Evolutionary conservation across 768 basidiomycete genomes (phyloP).

Genomic region (Boletus reticulatus): DNA sequence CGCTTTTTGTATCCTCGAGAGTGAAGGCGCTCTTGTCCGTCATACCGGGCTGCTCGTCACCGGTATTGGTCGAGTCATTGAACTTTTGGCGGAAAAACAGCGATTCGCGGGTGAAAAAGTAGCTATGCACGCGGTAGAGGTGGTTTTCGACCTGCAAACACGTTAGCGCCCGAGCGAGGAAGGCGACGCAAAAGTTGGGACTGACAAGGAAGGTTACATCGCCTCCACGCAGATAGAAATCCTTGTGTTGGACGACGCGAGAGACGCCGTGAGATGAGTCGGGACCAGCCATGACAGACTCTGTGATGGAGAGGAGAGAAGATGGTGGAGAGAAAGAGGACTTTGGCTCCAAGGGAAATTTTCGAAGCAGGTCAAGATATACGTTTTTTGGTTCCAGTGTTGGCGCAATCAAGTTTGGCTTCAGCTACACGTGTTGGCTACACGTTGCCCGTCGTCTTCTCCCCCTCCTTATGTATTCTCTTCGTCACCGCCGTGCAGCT

Average conservation of each 20-base stretch:
- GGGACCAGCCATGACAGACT: slow-evolving; percentile 24
- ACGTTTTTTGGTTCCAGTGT: slow-evolving; percentile 30
- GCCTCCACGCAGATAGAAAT: slow-evolving; percentile 56
- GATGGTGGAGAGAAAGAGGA: slow-evolving; percentile 25
- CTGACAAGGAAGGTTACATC: slow-evolving; percentile 59
- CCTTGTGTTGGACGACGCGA: slow-evolving; percentile 35
- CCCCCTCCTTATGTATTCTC: slow-evolving; percentile 18
- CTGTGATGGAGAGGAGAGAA: slow-evolving; percentile 26
- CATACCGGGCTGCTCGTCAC: slow-evolving; percentile 36
- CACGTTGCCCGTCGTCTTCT: slow-evolving; percentile 28
- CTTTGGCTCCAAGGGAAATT: slow-evolving; percentile 35
- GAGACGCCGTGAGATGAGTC: slow-evolving; percentile 27
- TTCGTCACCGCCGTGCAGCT: slow-evolving; percentile 12
- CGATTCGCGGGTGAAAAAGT: slow-evolving; percentile 65
- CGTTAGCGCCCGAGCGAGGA: slow-evolving; percentile 8
- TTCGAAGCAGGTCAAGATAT: slow-evolving; percentile 37
- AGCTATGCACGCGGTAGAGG: slow-evolving; percentile 56
- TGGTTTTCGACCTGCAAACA: slow-evolving; percentile 50
- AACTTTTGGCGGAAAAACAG: slow-evolving; percentile 41
- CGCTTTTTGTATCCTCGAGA: slow-evolving; percentile 41
- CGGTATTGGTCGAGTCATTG: slow-evolving; percentile 23
- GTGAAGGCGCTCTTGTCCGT: slow-evolving; percentile 42
- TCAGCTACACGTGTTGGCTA: slow-evolving; percentile 36
- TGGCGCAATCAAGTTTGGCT: slow-evolving; percentile 16
- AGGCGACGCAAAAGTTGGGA: slow-evolving; percentile 1